A percentile compares a stretch with the other conserved stretches of the same genome.
These are phyloP conservation scores for Microcos paniculata DNA, from an alignment of 345 rosid genomes.

Conservation along the genomic window DNA sequence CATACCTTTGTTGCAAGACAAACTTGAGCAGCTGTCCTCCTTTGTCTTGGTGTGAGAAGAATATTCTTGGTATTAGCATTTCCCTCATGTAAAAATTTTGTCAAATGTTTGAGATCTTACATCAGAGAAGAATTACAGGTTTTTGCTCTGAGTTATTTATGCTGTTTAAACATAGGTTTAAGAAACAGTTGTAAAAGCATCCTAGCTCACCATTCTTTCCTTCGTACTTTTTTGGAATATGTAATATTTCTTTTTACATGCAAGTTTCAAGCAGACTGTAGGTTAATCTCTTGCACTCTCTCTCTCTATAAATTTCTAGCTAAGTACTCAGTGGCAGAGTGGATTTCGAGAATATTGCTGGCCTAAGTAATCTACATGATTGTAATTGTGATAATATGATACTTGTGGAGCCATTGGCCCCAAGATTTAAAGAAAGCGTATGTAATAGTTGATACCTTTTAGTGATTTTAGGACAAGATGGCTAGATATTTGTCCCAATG, in stretches of 20 bases:
- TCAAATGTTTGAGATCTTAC: background rate
- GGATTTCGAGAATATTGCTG: background rate
- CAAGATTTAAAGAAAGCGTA: background rate
- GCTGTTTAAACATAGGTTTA: background rate
- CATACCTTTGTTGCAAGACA: conserved; percentile 16
- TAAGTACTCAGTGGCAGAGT: background rate
- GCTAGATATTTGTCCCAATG: background rate
- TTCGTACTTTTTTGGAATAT: background rate
- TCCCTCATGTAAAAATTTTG: conserved; percentile 2
- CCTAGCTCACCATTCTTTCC: background rate
- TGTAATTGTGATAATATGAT: background rate
- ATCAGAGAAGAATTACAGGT: background rate
- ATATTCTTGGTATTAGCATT: conserved; percentile 20
- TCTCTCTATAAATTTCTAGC: background rate
- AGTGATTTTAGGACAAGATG: conserved; percentile 10
- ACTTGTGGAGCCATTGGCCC: background rate
- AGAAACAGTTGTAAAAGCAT: background rate
- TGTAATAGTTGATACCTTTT: background rate
- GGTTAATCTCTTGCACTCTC: background rate
- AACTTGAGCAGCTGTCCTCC: conserved; percentile 16
- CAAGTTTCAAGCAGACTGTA: conserved; percentile 2
- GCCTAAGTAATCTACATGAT: background rate
- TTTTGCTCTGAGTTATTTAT: background rate
- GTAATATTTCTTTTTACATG: background rate
- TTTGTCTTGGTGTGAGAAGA: conserved; percentile 32